phyloP scores from a whole-genome alignment of 1,139 yeast species.

The Arxiozyma heterogenica region DNA sequence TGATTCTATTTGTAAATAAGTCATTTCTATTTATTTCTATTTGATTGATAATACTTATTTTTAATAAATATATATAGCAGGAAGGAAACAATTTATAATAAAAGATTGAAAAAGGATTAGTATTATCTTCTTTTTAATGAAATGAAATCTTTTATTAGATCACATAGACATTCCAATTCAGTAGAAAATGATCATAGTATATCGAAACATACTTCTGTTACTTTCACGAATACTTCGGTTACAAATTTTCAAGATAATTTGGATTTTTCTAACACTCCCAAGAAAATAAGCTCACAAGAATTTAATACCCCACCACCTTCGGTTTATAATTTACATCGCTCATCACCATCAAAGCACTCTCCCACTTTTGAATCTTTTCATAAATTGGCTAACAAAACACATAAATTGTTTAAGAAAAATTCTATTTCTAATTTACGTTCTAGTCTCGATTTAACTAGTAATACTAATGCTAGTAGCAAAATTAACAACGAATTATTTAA shows the following conservation, averaged over 20 bases:
- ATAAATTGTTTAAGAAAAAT: slow-evolving; percentile 25
- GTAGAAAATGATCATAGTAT: slow-evolving; percentile 13
- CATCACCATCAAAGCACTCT: slow-evolving; percentile 16
- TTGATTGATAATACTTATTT: too few relatives aligned
- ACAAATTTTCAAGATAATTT: not conserved
- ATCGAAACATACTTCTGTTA: not conserved
- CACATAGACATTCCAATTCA: slow-evolving; percentile 31
- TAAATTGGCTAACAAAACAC: slow-evolving; percentile 20
- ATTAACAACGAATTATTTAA: slow-evolving; percentile 1
- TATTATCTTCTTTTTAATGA: slow-evolving; percentile 23
- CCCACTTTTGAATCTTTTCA: slow-evolving; percentile 28
- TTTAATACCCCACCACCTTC: slow-evolving; percentile 6
- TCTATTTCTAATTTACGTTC: slow-evolving; percentile 13
- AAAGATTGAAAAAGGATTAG: not conserved
- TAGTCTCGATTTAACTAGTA: slow-evolving; percentile 2
- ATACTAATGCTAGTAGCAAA: not conserved
- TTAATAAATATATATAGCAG: not conserved
- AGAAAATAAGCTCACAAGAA: slow-evolving; percentile 6
- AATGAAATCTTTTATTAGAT: slow-evolving; percentile 34
- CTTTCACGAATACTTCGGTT: not conserved
- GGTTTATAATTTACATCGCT: slow-evolving; percentile 1
- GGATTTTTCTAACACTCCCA: slow-evolving; percentile 12
- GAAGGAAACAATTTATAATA: not conserved
- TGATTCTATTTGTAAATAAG: not conserved
- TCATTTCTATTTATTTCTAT: not conserved